These are phyloP conservation scores for Pythium volutum DNA, from an alignment of 352 stramenopile species.

Conservation along the genomic window DNA sequence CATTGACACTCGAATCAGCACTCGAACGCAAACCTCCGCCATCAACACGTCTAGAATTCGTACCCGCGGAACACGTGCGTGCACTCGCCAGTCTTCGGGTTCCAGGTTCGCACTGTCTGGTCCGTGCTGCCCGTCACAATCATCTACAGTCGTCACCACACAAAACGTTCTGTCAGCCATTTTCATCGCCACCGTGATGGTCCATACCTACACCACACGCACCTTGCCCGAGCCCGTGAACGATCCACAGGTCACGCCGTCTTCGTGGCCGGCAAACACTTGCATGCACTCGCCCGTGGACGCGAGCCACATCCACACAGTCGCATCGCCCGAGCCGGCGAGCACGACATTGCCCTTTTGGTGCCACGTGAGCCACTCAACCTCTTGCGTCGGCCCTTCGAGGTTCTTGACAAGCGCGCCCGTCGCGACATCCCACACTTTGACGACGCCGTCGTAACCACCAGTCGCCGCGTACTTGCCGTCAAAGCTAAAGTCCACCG, in stretches of 20 bases:
- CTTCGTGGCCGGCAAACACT: constrained; percentile 97
- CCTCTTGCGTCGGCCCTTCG: constrained; percentile 86
- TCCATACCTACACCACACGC: background rate
- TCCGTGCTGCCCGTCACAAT: constrained; percentile 93
- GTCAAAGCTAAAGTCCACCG: constrained; percentile 85
- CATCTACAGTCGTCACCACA: constrained; percentile 41
- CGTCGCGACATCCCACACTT: constrained; percentile 86
- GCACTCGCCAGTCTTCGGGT: constrained; percentile 94
- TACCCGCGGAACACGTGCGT: constrained; percentile 87
- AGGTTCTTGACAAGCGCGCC: constrained; percentile 79
- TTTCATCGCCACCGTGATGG: background rate
- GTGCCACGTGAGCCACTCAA: constrained; percentile 91
- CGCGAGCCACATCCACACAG: constrained; percentile 92
- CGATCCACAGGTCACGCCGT: constrained; percentile 90
- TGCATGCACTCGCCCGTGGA: constrained; percentile 96
- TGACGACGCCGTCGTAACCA: constrained; percentile 84
- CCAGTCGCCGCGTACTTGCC: constrained; percentile 85
- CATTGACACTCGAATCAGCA: too few relatives aligned
- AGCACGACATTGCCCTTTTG: constrained; percentile 90
- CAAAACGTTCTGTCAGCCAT: background rate
- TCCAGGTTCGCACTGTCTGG: constrained; percentile 94
- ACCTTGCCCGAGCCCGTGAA: constrained; percentile 96
- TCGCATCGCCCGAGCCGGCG: constrained; percentile 85
- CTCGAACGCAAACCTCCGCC: too few relatives aligned
- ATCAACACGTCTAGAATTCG: too few relatives aligned